phyloP scores from a whole-genome alignment of 768 basidiomycete species.

The Mycena pura region DNA sequence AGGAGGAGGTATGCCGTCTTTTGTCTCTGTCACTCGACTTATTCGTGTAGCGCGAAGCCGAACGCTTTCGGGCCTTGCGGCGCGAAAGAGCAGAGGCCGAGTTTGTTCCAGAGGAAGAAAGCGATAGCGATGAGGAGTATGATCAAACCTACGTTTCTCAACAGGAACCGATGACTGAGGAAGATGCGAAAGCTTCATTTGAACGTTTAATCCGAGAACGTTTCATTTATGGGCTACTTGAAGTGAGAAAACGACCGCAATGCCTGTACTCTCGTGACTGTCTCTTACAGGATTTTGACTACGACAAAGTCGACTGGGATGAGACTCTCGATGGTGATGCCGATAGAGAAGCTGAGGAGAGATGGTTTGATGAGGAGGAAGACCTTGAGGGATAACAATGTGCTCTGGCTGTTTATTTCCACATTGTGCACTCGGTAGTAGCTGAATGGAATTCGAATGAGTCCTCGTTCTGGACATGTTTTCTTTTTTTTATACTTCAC shows the following conservation, averaged over 20 bases:
- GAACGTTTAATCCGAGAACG: constrained; percentile 68
- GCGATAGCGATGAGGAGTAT: constrained; percentile 58
- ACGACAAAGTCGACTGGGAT: constrained; percentile 78
- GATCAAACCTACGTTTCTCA: constrained; percentile 24
- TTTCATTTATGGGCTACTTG: constrained; percentile 78
- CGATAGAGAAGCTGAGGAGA: constrained; percentile 68
- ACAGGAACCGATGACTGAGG: constrained; percentile 52
- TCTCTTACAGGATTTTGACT: constrained; percentile 63
- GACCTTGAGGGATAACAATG: too few species aligned
- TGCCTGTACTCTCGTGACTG: background rate
- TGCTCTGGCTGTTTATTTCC: too few species aligned
- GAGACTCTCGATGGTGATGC: constrained; percentile 67
- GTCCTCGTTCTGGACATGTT: too few species aligned
- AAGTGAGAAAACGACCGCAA: constrained; percentile 52
- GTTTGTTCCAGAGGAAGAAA: constrained; percentile 75
- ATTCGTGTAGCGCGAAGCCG: constrained; percentile 58
- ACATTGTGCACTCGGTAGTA: too few species aligned
- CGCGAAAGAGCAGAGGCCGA: constrained; percentile 50
- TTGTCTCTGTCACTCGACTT: background rate
- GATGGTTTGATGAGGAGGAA: constrained; percentile 79
- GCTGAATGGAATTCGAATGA: too few species aligned
- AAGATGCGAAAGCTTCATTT: constrained; percentile 59
- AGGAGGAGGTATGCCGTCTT: constrained; percentile 57
- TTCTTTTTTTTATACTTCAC: background rate
- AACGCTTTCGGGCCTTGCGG: constrained; percentile 58